Evolutionary conservation across 768 basidiomycete genomes (phyloP), one percentile per base, ranked within the genome.

Genomic region (Lactifluus hygrophoroides): DNA sequence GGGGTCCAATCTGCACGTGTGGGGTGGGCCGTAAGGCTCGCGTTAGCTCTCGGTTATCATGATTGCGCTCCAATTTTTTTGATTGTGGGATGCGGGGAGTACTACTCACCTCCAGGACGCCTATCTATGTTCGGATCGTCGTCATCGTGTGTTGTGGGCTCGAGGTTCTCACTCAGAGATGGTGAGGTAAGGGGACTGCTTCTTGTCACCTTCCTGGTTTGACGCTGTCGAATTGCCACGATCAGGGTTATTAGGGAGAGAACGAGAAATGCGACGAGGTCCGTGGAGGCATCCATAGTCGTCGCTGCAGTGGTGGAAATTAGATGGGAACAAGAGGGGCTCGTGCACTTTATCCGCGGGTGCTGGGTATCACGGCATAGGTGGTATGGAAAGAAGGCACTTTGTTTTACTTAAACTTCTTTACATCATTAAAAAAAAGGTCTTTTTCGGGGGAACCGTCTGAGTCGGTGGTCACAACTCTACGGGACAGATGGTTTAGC

Each of bases 1-100:
- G 80, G 78, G 1, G 64, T 72, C 83, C 83, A 84, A 65, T 76
- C 84, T 84, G 53, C 17, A 21, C 2, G 8, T 9, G 13, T 35
- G 30, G 14, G 9, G 3, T 35, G 3, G 5, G 16, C 16, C 17
- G 34, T 21, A n/a, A n/a, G 17, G 1, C 21, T 40, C 23, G 17
- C 17, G 9, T 25, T 25, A 34, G 37, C 13, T 28, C 21, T 8
- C 23, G 32, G 32, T 32, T 32, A 37, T 40, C 48, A 17, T 13
- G n/a, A 8, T 21, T 23, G 21, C 44, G 35, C 14, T 38, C n/a
- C 6, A 17, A 14, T 38, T 16, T 7, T 3, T 6, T 38, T 6
- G 14, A 17, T 9, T 19, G 40, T 10, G 13, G 6, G 14, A 13
- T 23, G 21, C 16, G 19, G 21, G 19, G 10, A 54, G 2, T 3